Percentiles rank a stretch among this genome's conserved stretches.
Evolutionary conservation across 371 early-diverging fungal species (phyloP).

Genomic region (Syncephalastrum racemosum): DNA sequence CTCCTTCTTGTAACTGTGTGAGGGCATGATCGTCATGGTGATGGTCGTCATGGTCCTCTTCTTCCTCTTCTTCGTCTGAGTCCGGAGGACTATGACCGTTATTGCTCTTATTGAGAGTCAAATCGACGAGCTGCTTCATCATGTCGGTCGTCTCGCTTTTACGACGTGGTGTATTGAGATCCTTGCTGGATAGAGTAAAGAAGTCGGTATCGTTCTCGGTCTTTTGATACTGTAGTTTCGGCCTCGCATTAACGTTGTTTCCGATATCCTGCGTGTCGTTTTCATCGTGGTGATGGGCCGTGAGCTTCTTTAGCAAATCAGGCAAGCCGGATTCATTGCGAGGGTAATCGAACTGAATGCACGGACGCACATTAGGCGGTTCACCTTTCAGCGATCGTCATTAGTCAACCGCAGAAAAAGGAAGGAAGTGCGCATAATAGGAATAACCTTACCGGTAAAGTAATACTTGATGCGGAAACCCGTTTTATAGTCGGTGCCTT

Average conservation of each 20-base stretch:
- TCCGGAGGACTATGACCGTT: background rate
- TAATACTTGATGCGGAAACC: constrained; percentile 51
- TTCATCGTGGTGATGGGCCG: constrained; percentile 3
- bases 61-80: background rate
- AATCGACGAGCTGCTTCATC: too few relatives aligned
- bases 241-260: constrained; percentile 2
- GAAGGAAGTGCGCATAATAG: background rate
- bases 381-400: constrained; percentile 25
- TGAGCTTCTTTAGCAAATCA: constrained; percentile 15
- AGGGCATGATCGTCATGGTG: too few relatives aligned
- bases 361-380: constrained; percentile 41
- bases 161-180: too few relatives aligned
- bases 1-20: too few relatives aligned
- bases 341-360: constrained; percentile 44
- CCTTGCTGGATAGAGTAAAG: constrained; percentile 22
- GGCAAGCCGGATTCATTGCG: constrained; percentile 22
- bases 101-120: background rate
- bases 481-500: constrained; percentile 19
- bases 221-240: constrained; percentile 30
- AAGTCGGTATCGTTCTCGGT: constrained; percentile 40
- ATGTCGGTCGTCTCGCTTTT: too few relatives aligned
- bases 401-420: background rate
- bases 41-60: background rate
- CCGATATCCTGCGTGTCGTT: constrained; percentile 3
- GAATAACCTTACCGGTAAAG: constrained; percentile 48